Evolutionary conservation across 371 early-diverging fungal species (phyloP), one percentile per base, ranked within the genome.

Genomic region (Mucor ambiguus): DNA sequence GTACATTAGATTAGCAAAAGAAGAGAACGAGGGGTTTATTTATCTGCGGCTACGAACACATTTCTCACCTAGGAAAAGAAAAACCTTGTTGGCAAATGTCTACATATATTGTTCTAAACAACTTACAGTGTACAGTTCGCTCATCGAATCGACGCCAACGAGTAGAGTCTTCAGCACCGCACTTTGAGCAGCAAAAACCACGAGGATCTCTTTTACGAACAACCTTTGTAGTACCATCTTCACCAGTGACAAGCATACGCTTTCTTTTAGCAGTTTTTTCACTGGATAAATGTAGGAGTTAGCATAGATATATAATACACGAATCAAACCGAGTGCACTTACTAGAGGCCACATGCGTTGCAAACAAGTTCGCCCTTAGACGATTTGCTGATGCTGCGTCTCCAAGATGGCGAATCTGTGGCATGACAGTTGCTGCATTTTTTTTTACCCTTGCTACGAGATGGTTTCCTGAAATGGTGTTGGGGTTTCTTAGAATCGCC

Each of bases 341-440:
- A 92, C 82, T 98, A 98, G 52, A 99, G 80, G 1, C 98, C 98
- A 73, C 98, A 98, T 4, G 98, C 97, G 77, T 98, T 98, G 83
- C 98, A 98, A 12, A 97, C 79, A 2, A 90, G 77, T 5, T 61
- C 43, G 37, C 91, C 87, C 32, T 60, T 70, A 2, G 63, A 43
- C 11, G 24, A 20, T 30, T 89, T 90, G 49, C 89, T 75, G 20
- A 85, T 83, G 33, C 92, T 90, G 52, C 98, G 84, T 41, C 99
- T 86, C 99, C 99, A 99, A 3, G 97, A 88, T 0, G 98, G 97
- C 2, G 99, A 96, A 10, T 85, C 87, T 3, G 91, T 92, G 5
- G 93, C 89, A 7, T 85, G 84, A 71, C 99, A 99, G 82, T 99
- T 96, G 46, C 77, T 73, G 73, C 97, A 97, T 58, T 68, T 64